Base-by-base conservation (phyloP, 75 land plant species). In the Ceratopteris richardii region DNA sequence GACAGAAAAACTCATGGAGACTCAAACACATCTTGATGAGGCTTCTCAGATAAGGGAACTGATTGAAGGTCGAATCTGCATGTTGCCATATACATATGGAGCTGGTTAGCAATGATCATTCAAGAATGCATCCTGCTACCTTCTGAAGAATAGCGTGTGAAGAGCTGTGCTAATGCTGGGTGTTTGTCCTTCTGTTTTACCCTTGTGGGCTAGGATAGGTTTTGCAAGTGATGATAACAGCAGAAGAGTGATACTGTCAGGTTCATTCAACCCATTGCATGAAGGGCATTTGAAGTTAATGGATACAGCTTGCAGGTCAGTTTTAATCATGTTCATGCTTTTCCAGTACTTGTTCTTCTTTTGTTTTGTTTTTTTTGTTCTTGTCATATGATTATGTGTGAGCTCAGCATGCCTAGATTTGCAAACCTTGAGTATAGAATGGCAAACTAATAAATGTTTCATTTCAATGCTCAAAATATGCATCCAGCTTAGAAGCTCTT, bases 201-300 rank as follows among this genome's bases (percentile, higher is more conserved):
- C 13, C 33, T 13, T 12, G 16, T 41, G 28, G 6, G 29, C 24
- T 24, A 22, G 48, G 7, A 16, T 42, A 60, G 62, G 48, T 26
- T 28, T 1, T 57, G 6, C 28, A 16, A 36, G 36, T n/a, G 31
- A 31, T 58, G 41, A 33, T 28, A 61, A 59, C 28, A 80, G 73
- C 16, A 76, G 96, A 51, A 87, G 72, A 54, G 76, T 90, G 14
- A 75, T 90, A 19, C 67, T 90, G 56, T 69, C 96, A 57, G 96
- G 96, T 22, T 83, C 96, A 27, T 90, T 90, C 61, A 90, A 90
- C 81, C 96, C 96, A 5, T 67, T 90, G 65, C 96, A 90, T 77
- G 88, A 90, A 44, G 96, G 96, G 40, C 96, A 90, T 65, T 48
- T 88, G 39, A 90, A 67, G 70, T 86, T 90, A 40, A 60, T 90